Conservation (phyloP, 2,329 filamentous ascomycete species). For the Bipolaris victoriae region DNA sequence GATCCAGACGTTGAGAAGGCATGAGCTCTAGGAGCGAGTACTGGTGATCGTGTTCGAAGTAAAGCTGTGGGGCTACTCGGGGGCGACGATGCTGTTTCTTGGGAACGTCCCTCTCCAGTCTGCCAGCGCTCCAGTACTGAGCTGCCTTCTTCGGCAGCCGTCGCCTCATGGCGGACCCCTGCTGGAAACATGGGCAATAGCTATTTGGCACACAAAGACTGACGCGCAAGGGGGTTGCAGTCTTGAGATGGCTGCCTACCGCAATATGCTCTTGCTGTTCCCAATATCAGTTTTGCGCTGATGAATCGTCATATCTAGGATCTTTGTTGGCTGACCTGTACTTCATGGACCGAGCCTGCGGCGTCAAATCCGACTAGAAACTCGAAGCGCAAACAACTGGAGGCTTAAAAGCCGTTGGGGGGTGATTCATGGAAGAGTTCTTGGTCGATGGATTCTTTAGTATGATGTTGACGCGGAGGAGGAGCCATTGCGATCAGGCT, state of each 20-base stretch:
- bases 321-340: not conserved
- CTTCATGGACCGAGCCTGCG: not conserved
- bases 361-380: not conserved
- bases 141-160: not conserved
- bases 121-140: not conserved
- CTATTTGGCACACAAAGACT: not conserved
- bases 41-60: conserved; percentile 14
- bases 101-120: not conserved
- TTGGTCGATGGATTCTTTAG: not conserved
- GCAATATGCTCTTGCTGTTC: not conserved
- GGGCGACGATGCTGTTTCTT: not conserved
- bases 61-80: not conserved
- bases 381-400: not conserved
- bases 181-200: not conserved
- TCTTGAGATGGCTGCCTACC: not conserved
- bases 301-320: not conserved
- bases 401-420: not conserved
- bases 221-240: not conserved
- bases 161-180: not conserved
- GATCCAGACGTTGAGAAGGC: conserved; percentile 35
- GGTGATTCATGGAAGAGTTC: not conserved
- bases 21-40: conserved; percentile 44
- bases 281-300: not conserved
- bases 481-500: not conserved
- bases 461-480: not conserved